Percentiles rank a stretch among this genome's conserved stretches.
Evolutionary conservation across 2,329 filamentous ascomycete species (phyloP).

Genomic region (Fusarium sp.): DNA sequence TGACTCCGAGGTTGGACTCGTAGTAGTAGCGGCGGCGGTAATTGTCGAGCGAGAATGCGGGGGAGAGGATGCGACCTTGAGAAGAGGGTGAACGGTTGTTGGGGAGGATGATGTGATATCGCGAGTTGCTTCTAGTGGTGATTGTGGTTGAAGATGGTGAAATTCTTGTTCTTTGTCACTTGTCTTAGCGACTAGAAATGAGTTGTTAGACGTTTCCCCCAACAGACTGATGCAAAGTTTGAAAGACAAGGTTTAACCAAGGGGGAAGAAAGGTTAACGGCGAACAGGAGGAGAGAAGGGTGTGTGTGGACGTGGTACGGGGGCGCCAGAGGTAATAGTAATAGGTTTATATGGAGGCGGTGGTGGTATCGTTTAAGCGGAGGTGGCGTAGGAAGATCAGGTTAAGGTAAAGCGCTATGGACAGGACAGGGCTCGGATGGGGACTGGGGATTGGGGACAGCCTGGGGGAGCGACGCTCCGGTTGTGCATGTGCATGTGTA

Average conservation of each 20-base stretch:
- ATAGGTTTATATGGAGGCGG: constrained; percentile 34
- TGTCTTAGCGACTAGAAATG: constrained; percentile 27
- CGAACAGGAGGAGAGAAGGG: constrained; percentile 24
- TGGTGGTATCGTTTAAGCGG: constrained; percentile 46
- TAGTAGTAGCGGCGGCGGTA: constrained; percentile 40
- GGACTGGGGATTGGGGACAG: background rate
- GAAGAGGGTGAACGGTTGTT: constrained; percentile 43
- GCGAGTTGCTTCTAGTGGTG: constrained; percentile 24
- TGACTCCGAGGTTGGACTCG: constrained; percentile 32
- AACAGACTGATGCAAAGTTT: constrained; percentile 17
- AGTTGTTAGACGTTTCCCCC: constrained; percentile 18
- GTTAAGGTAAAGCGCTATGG: constrained; percentile 45
- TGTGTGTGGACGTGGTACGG: constrained; percentile 30
- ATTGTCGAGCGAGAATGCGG: constrained; percentile 45
- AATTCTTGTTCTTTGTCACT: constrained; percentile 21
- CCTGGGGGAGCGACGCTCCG: constrained; percentile 14
- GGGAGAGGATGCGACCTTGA: constrained; percentile 39
- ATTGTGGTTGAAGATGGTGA: constrained; percentile 13
- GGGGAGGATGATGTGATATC: constrained; percentile 44
- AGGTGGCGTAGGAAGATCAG: constrained; percentile 47
- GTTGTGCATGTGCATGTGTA: background rate
- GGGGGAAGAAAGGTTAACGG: constrained; percentile 10
- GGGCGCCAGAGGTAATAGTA: constrained; percentile 23
- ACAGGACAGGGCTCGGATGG: constrained; percentile 23
- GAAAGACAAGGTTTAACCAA: constrained; percentile 12